These are phyloP conservation scores for Hygrophoropsis aurantiaca DNA, from an alignment of 768 basidiomycete species.

Conservation along the genomic window DNA sequence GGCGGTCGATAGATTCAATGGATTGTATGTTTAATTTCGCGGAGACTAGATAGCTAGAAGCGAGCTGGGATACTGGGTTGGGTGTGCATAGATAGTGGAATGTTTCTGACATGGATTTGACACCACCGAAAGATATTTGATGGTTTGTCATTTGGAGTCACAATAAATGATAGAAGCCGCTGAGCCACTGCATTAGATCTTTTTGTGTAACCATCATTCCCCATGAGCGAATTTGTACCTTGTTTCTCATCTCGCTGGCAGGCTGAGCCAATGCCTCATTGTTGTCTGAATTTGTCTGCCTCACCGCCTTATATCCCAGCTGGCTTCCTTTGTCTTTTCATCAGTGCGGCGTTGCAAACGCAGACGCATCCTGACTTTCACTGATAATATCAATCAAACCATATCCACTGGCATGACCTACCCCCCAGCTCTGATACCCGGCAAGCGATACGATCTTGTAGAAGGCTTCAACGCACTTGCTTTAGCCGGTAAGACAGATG, in stretches of 20 bases:
- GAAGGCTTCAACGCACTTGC: conserved; percentile 33
- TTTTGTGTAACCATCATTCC: no score
- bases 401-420: conserved; percentile 17
- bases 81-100: no score
- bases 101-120: no score
- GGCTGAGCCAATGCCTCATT: no score
- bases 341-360: conserved; percentile 3
- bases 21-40: no score
- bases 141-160: no score
- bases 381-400: background rate
- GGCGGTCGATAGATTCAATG: conserved; percentile 9
- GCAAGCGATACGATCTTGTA: conserved; percentile 26
- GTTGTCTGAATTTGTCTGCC: background rate
- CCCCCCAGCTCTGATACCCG: conserved; percentile 9
- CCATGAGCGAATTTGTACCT: no score
- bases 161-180: no score
- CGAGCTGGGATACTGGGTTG: no score
- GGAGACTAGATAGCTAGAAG: no score
- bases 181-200: no score
- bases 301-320: conserved; percentile 4
- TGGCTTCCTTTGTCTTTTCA: conserved; percentile 13
- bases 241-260: conserved; percentile 15
- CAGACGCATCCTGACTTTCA: conserved; percentile 1
- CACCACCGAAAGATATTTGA: no score
- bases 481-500: conserved; percentile 21